Base-by-base conservation (phyloP, 2,329 filamentous ascomycete species). In the Diaporthe sp. region DNA sequence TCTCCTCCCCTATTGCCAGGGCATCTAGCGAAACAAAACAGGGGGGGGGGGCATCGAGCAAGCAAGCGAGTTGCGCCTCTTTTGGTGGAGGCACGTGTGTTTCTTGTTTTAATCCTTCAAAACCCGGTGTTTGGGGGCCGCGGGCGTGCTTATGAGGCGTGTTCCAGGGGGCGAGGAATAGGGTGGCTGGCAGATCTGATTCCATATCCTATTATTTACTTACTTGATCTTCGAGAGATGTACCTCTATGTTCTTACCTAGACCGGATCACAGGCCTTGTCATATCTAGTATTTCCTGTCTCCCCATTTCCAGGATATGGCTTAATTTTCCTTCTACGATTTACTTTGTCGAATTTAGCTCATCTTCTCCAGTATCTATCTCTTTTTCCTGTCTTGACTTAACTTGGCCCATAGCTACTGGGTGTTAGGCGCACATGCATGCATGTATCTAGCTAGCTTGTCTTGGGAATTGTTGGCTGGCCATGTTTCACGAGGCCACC, bases 1-100 rank as follows among this genome's bases (percentile, higher is more conserved):
- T 22, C 35, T 13, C 61, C 47, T 25, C 5, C 47, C 13, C 40
- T 54, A 38, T 54, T 68, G 19, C 33, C 33, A 28, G 64, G 45
- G 45, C 64, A 54, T 68, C 33, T 68, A 68, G 64, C 64, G 47
- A 54, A 68, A 68, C 42, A 19, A 25, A 60, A 52, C n/a, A n/a
- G n/a, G n/a, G n/a, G n/a, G n/a, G n/a, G 33, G n/a, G 35, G 33
- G 22, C 52, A 38, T 50, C 33, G 33, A 68, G 64, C 64, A 38
- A 68, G 30, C 22, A n/a, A 67, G 64, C 45, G 45, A 28, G 64
- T 47, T 68, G 47, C 64, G 33, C 64, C 40, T 68, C 33, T 40
- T 40, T 19, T 15, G 64, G 64, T 28, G 64, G 64, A 40, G 64
- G 64, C 45, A 40, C 35, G 33, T 22, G 47, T 54, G 64, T 28